Evolutionary conservation across 2,329 filamentous ascomycete species (phyloP).

Genomic region (Exophiala lecanii-corni): DNA sequence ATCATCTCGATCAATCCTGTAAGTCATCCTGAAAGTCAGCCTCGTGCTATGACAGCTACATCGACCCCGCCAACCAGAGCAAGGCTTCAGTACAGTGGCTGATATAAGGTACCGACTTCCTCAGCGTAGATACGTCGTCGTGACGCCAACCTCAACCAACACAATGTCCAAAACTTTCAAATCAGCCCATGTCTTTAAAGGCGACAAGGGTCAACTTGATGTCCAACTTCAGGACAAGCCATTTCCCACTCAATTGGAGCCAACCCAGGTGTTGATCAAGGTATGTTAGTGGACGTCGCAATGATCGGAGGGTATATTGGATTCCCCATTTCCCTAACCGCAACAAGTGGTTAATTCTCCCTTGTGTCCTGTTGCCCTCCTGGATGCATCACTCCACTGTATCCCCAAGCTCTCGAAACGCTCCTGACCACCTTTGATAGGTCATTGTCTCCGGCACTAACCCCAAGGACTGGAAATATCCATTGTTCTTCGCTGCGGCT

Average conservation of each 20-base stretch:
- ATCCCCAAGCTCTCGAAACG: not conserved
- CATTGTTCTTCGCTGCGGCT: constrained; percentile 7
- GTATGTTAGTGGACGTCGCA: not conserved
- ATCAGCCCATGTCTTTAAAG: constrained; percentile 16
- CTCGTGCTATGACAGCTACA: no score
- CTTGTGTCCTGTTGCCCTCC: no score
- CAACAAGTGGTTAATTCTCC: no score
- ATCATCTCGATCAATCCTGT: no score
- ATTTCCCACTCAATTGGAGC: constrained; percentile 36
- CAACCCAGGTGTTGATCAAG: constrained; percentile 37
- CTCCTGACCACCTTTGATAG: constrained; percentile 11
- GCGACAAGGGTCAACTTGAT: constrained; percentile 6
- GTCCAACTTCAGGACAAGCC: constrained; percentile 34
- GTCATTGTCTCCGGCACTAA: constrained; percentile 42
- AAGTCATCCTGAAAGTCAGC: no score
- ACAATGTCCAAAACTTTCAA: constrained; percentile 4
- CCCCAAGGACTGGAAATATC: constrained; percentile 48
- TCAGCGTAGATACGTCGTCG: no score
- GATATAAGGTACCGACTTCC: no score
- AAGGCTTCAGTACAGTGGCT: no score
- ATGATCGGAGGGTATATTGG: not conserved
- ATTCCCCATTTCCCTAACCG: not conserved
- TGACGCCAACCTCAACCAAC: no score
- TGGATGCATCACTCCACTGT: no score
- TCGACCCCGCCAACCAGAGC: no score